These are phyloP conservation scores for Lanmaoa pseudosensibilis DNA, from an alignment of 768 basidiomycete species.

Conservation along the genomic window DNA sequence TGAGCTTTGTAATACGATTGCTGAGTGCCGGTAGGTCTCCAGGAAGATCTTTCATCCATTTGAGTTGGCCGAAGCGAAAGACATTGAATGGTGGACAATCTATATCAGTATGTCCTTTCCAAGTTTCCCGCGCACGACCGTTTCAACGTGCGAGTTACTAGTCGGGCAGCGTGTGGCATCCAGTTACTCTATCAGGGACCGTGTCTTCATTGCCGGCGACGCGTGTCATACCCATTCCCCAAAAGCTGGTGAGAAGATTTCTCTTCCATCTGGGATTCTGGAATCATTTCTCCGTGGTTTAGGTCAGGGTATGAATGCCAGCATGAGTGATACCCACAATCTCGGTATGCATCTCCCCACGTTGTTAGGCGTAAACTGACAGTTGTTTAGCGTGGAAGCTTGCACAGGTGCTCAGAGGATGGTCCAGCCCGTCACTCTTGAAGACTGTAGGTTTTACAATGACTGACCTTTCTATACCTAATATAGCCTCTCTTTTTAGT, in stretches of 20 bases:
- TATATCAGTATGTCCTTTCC: constrained; percentile 54
- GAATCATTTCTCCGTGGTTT: background rate
- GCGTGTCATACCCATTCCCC: constrained; percentile 72
- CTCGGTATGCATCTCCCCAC: constrained; percentile 40
- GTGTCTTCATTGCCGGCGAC: constrained; percentile 77
- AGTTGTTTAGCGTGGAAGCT: constrained; percentile 45
- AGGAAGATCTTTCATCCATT: constrained; percentile 59
- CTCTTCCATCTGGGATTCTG: background rate
- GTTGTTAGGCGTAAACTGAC: constrained; percentile 49
- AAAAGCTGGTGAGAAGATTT: constrained; percentile 49
- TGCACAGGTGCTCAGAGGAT: constrained; percentile 43
- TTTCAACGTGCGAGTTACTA: constrained; percentile 21
- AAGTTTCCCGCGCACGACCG: background rate
- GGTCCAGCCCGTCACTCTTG: constrained; percentile 39
- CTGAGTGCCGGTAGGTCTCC: constrained; percentile 43
- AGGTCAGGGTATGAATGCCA: constrained; percentile 79
- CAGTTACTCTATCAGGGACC: constrained; percentile 55
- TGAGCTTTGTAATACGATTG: background rate
- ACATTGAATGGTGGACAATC: constrained; percentile 70
- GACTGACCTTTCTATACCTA: background rate
- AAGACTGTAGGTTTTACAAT: constrained; percentile 36
- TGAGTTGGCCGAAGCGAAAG: constrained; percentile 45
- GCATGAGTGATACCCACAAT: constrained; percentile 75
- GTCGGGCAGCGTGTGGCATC: constrained; percentile 78
- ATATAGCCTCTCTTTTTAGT: constrained; percentile 40